Conservation (phyloP, 495 filamentous ascomycete species). For the Penicillium cataractarum region DNA sequence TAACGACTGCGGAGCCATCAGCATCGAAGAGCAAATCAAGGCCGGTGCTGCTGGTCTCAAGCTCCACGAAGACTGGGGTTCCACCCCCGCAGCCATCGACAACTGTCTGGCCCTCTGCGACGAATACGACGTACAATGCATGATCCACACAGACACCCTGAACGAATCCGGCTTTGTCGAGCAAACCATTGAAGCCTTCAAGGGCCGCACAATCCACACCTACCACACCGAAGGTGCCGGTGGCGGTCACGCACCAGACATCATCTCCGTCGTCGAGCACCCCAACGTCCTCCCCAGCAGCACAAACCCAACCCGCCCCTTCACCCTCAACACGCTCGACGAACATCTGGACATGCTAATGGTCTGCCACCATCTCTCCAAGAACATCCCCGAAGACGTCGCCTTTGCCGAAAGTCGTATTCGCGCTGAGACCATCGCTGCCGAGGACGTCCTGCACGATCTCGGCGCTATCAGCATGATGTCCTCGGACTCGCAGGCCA, state of each 20-base stretch:
- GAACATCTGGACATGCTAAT: conserved; percentile 99
- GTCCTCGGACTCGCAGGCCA: conserved; percentile 94
- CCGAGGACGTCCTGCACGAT: conserved; percentile 96
- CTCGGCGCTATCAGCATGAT: conserved; percentile 98
- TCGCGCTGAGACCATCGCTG: conserved; percentile 93
- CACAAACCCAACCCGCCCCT: conserved; percentile 94
- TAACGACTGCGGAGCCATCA: conserved; percentile 76
- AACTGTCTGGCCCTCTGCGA: conserved; percentile 87
- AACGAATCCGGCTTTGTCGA: conserved; percentile 98
- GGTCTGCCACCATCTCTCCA: conserved; percentile 94
- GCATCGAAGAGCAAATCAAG: conserved; percentile 77
- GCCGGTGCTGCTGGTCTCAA: conserved; percentile 92
- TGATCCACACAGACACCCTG: conserved; percentile 97
- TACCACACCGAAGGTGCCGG: conserved; percentile 98
- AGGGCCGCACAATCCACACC: conserved; percentile 90
- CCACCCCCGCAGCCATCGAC: conserved; percentile 91
- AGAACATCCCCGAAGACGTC: conserved; percentile 93
- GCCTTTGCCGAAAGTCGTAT: conserved; percentile 96
- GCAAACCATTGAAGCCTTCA: conserved; percentile 85
- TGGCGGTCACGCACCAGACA: conserved; percentile 95
- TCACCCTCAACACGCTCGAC: conserved; percentile 90
- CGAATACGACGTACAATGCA: conserved; percentile 86
- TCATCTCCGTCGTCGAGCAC: conserved; percentile 92
- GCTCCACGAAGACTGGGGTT: conserved; percentile 97
- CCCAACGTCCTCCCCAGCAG: conserved; percentile 89